These are phyloP conservation scores for Amanita rimosa DNA, from an alignment of 768 basidiomycete species.

Conservation along the genomic window DNA sequence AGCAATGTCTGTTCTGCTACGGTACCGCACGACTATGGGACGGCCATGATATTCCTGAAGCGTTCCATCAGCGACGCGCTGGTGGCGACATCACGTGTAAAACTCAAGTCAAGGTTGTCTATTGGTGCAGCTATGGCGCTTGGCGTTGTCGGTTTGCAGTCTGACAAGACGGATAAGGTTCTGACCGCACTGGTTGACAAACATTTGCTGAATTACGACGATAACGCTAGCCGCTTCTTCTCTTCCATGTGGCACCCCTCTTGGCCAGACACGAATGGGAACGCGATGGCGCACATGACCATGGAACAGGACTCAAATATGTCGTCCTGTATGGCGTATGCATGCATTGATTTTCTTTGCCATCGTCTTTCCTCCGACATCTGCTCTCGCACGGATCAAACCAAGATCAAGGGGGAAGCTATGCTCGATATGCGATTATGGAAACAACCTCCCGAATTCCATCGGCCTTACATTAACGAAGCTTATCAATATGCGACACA, in stretches of 20 bases:
- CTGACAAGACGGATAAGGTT: background rate
- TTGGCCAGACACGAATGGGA: background rate
- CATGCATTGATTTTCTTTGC: slow-evolving; percentile 1
- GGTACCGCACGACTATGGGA: background rate
- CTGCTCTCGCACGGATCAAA: background rate
- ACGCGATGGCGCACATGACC: background rate
- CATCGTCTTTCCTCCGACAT: background rate
- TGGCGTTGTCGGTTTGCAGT: background rate
- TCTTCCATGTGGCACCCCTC: background rate
- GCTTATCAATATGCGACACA: background rate
- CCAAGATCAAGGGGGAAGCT: background rate
- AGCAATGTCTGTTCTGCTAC: background rate
- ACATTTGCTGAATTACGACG: background rate
- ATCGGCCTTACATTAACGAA: background rate
- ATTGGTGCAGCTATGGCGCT: background rate
- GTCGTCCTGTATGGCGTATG: background rate
- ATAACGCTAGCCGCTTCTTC: background rate
- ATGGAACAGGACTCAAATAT: background rate
- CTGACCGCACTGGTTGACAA: background rate
- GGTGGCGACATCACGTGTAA: background rate
- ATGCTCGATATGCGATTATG: background rate
- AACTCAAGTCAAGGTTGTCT: background rate
- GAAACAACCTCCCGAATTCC: background rate
- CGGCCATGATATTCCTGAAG: background rate
- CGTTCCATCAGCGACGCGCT: background rate